phyloP scores from a whole-genome alignment of 495 filamentous ascomycete species.

The Neurospora terricola region DNA sequence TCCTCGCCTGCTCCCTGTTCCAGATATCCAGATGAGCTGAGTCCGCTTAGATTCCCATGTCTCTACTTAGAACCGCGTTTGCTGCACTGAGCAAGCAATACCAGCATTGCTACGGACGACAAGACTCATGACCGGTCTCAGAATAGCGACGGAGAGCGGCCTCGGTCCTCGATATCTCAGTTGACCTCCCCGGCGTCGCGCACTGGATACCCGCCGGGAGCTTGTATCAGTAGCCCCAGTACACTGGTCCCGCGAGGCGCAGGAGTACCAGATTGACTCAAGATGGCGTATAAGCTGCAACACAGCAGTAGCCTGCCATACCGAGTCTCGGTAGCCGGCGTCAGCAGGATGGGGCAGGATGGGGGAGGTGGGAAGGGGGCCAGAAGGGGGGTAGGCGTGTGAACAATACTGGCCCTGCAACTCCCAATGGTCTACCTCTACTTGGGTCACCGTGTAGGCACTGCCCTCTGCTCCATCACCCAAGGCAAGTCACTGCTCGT shows the following conservation, averaged over 20 bases:
- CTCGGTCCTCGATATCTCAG: neutral
- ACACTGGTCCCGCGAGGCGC: slow-evolving; percentile 16
- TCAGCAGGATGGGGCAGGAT: neutral
- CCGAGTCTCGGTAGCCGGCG: slow-evolving; percentile 18
- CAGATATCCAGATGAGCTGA: neutral
- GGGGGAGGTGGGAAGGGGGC: neutral
- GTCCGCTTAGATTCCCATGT: neutral
- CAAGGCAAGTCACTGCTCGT: neutral
- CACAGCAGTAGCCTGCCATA: slow-evolving; percentile 18
- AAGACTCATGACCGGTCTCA: neutral
- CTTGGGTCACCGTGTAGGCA: neutral
- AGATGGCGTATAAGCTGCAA: slow-evolving; percentile 20
- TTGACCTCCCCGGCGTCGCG: neutral
- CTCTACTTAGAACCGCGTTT: neutral
- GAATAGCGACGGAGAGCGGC: neutral
- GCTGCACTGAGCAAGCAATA: neutral
- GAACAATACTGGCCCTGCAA: slow-evolving; percentile 1
- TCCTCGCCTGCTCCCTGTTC: neutral
- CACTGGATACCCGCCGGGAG: neutral
- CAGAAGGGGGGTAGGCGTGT: neutral
- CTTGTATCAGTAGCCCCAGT: slow-evolving; percentile 5
- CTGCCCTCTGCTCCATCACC: neutral
- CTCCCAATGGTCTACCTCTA: neutral
- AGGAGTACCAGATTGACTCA: slow-evolving; percentile 26
- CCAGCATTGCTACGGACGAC: neutral